Evolutionary conservation across 2,329 filamentous ascomycete genomes (phyloP).

Genomic region (Ascochyta lentis): DNA sequence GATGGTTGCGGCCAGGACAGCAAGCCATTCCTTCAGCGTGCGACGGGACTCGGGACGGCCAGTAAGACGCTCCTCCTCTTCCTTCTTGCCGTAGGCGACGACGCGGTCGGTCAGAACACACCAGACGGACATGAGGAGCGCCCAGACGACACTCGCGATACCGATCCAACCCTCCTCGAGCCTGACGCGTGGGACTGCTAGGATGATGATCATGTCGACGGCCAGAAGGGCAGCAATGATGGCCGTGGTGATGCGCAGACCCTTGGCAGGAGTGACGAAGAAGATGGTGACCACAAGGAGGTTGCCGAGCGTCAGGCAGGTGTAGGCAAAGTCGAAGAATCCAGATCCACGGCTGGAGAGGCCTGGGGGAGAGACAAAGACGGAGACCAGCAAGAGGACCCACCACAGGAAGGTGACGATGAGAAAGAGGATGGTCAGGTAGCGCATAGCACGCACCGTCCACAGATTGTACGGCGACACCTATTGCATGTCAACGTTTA

Average conservation of each 20-base stretch:
- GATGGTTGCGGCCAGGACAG: conserved; percentile 76
- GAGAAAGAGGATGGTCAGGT: conserved; percentile 78
- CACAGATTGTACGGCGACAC: conserved; percentile 94
- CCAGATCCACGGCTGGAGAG: conserved; percentile 88
- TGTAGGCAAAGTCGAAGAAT: conserved; percentile 87
- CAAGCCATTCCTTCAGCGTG: conserved; percentile 82
- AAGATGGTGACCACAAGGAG: conserved; percentile 81
- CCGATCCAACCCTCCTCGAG: conserved; percentile 91
- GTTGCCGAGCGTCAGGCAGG: conserved; percentile 77
- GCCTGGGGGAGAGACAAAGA: conserved; percentile 88
- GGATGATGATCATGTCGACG: conserved; percentile 78
- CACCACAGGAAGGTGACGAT: conserved; percentile 87
- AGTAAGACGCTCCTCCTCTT: conserved; percentile 91
- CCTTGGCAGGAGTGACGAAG: conserved; percentile 82
- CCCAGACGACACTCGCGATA: conserved; percentile 85
- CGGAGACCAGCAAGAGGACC: conserved; percentile 84
- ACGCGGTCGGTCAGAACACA: conserved; percentile 79
- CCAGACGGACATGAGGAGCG: conserved; percentile 79
- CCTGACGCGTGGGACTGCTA: conserved; percentile 75
- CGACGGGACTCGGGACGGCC: conserved; percentile 86
- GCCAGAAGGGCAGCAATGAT: conserved; percentile 71
- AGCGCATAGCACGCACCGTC: conserved; percentile 82
- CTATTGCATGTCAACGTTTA: conserved; percentile 31
- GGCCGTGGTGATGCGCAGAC: conserved; percentile 75
- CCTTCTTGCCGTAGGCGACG: conserved; percentile 88